Evolutionary conservation across 2,329 filamentous ascomycete species (phyloP).

Genomic region (Chalaropsis thielavioides): DNA sequence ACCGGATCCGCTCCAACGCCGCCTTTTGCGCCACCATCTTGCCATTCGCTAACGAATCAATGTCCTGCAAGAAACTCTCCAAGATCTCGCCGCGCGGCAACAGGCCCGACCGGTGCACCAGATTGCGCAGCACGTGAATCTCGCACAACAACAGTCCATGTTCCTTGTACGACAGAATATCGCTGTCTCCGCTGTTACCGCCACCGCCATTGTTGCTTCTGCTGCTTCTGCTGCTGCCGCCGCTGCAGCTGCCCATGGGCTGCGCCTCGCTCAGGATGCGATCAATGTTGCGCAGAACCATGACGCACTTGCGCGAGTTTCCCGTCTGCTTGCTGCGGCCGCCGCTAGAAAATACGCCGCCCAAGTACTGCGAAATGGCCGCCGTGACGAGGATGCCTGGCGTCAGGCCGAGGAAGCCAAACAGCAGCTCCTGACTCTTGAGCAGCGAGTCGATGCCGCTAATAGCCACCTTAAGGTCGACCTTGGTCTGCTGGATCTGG

Average conservation of each 20-base stretch:
- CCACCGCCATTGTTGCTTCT: not conserved
- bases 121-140: slow-evolving; percentile 63
- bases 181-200: slow-evolving; percentile 36
- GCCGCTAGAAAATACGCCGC: slow-evolving; percentile 54
- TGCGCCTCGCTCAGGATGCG: slow-evolving; percentile 56
- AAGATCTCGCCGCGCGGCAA: slow-evolving; percentile 61
- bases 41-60: slow-evolving; percentile 73
- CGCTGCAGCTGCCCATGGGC: slow-evolving; percentile 31
- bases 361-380: slow-evolving; percentile 57
- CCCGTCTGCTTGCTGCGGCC: slow-evolving; percentile 40
- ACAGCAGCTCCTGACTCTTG: slow-evolving; percentile 92
- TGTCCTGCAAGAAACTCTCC: slow-evolving; percentile 76
- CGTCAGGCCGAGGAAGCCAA: slow-evolving; percentile 91
- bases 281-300: slow-evolving; percentile 77
- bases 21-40: slow-evolving; percentile 63
- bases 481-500: slow-evolving; percentile 97
- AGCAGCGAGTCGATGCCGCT: slow-evolving; percentile 87
- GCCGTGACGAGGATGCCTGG: slow-evolving; percentile 82
- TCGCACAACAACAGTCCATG: slow-evolving; percentile 84
- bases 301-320: slow-evolving; percentile 54
- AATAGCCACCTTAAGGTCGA: slow-evolving; percentile 91
- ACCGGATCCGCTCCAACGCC: slow-evolving; percentile 70
- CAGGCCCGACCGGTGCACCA: slow-evolving; percentile 36
- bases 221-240: not conserved
- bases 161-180: slow-evolving; percentile 75